Percentiles rank a stretch among this genome's conserved stretches.
These are phyloP conservation scores for Candida nitratophila DNA, from an alignment of 805 yeast species.

Conservation along the genomic window DNA sequence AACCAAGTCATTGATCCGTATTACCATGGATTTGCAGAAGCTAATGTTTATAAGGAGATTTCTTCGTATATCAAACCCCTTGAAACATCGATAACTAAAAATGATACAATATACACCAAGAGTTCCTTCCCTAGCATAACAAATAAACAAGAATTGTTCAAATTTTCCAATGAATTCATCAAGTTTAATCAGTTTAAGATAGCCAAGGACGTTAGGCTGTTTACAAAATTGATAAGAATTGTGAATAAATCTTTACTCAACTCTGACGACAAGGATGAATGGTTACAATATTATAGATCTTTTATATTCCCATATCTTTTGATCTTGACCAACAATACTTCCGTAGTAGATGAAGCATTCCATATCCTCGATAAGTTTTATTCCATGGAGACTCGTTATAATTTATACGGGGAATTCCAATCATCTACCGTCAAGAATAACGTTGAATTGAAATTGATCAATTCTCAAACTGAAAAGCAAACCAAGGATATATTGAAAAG, in stretches of 20 bases:
- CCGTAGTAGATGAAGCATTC: slow-evolving; percentile 55
- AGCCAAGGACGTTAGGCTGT: slow-evolving; percentile 38
- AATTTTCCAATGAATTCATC: slow-evolving; percentile 41
- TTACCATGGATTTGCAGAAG: slow-evolving; percentile 14
- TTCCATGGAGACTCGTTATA: slow-evolving; percentile 59
- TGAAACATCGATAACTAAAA: not conserved
- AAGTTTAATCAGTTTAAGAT: slow-evolving; percentile 50
- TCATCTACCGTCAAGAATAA: slow-evolving; percentile 49
- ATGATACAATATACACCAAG: not conserved
- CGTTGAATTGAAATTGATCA: slow-evolving; percentile 49
- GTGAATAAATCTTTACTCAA: slow-evolving; percentile 21
- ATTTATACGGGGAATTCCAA: slow-evolving; percentile 74
- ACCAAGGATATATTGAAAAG: slow-evolving; percentile 76
- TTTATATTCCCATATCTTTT: slow-evolving; percentile 53
- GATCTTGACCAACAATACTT: slow-evolving; percentile 46
- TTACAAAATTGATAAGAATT: slow-evolving; percentile 58
- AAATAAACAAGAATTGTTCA: slow-evolving; percentile 37
- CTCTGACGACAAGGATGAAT: slow-evolving; percentile 15
- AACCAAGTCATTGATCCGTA: slow-evolving; percentile 45
- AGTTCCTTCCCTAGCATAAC: slow-evolving; percentile 28
- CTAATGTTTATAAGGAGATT: not conserved
- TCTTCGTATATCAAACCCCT: not conserved
- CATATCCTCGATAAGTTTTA: slow-evolving; percentile 40
- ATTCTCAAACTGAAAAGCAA: slow-evolving; percentile 64
- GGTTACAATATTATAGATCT: slow-evolving; percentile 61